phyloP scores from a whole-genome alignment of 257 asterid genomes.

The Gentiana macrophylla region DNA sequence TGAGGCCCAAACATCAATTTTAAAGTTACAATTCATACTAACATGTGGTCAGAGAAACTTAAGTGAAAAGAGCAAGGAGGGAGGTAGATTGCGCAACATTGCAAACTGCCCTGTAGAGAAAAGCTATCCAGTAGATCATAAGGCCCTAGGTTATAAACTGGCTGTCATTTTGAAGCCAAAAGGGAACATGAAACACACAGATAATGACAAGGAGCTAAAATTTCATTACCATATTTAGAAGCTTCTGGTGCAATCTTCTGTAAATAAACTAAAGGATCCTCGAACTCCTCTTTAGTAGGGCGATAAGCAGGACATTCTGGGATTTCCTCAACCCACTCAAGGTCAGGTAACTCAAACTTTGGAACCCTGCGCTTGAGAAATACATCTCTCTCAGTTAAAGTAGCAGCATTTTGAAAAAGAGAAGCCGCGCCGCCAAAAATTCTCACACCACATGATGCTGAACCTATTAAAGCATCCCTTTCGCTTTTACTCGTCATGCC shows the following conservation, averaged over 20 bases:
- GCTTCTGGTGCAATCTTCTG: conserved; percentile 97
- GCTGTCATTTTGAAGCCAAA: too few species aligned
- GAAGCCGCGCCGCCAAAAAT: conserved; percentile 30
- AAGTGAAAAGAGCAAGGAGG: too few species aligned
- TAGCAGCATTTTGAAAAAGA: conserved; percentile 29
- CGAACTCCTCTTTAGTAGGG: conserved; percentile 81
- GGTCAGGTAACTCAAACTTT: conserved; percentile 60
- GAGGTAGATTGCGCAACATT: too few species aligned
- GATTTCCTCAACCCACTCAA: conserved; percentile 74
- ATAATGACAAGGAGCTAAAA: too few species aligned
- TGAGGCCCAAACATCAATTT: conserved; percentile 10
- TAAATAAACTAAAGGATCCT: conserved; percentile 82
- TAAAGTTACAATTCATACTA: not conserved
- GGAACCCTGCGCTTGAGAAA: conserved; percentile 57
- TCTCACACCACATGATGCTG: conserved; percentile 82
- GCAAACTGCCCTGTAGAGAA: too few species aligned
- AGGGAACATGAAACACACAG: too few species aligned
- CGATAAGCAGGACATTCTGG: conserved; percentile 80
- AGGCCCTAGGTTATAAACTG: too few species aligned
- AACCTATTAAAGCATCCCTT: conserved; percentile 61
- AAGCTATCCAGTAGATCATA: too few species aligned
- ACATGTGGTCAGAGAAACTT: too few species aligned
- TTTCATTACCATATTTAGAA: conserved; percentile 61
- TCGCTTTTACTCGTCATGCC: conserved; percentile 55
- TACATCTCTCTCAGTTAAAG: conserved; percentile 38